Percentiles rank a stretch among this genome's conserved stretches.
phyloP scores from a whole-genome alignment of 1,284 basidiomycete genomes.

The Rhodotorula sp. region DNA sequence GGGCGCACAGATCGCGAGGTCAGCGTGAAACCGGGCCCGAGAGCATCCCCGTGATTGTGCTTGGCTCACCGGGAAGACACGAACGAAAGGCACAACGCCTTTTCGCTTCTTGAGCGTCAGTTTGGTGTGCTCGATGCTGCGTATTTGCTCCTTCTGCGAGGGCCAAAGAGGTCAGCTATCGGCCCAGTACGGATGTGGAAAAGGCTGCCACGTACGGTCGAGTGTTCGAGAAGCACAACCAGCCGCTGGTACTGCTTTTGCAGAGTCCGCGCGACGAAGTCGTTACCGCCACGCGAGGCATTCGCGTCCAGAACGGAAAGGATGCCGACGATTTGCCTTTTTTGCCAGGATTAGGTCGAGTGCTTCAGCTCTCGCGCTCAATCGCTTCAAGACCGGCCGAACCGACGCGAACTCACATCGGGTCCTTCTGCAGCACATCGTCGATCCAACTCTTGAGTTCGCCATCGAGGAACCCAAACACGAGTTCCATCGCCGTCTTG shows the following conservation, averaged over 20 bases:
- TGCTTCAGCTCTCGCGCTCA: background rate
- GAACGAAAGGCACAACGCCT: constrained; percentile 90
- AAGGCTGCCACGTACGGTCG: constrained; percentile 19
- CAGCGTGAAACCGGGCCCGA: background rate
- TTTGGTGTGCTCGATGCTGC: constrained; percentile 85
- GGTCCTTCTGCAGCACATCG: constrained; percentile 69
- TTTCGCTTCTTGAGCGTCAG: constrained; percentile 86
- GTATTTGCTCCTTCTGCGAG: constrained; percentile 68
- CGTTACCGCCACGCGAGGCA: constrained; percentile 71
- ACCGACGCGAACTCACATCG: constrained; percentile 61
- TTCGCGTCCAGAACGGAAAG: constrained; percentile 77
- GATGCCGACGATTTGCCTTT: constrained; percentile 81
- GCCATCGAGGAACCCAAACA: constrained; percentile 85
- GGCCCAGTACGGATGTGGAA: background rate
- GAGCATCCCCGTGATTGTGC: no score
- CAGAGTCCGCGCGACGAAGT: constrained; percentile 70
- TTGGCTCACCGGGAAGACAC: constrained; percentile 72
- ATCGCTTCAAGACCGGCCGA: no score
- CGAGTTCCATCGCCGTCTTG: constrained; percentile 84
- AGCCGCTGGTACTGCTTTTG: constrained; percentile 74
- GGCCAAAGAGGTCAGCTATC: constrained; percentile 21
- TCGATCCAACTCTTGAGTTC: constrained; percentile 87
- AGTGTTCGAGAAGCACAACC: constrained; percentile 28
- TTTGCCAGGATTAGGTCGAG: background rate
- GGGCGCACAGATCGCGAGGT: no score